Conservation (phyloP, 805 yeast genomes). For the Wickerhamiella musiphila region DNA sequence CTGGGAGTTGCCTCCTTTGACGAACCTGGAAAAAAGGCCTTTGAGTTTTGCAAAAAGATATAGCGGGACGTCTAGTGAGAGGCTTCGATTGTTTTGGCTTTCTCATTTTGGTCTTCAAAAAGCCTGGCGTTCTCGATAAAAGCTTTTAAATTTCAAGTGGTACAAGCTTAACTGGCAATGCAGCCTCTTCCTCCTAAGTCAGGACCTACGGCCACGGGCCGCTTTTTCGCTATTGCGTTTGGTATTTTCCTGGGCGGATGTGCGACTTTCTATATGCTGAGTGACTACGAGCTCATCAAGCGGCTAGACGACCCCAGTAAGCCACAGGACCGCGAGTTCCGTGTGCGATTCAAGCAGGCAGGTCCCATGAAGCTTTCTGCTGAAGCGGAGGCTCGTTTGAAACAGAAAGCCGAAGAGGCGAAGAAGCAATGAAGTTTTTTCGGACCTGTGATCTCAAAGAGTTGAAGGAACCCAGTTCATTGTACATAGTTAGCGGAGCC, state of each 20-base stretch:
- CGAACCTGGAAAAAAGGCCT: too few species aligned
- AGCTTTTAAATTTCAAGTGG: too few species aligned
- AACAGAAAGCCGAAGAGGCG: neutral
- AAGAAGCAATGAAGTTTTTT: too few species aligned
- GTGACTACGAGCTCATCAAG: conserved; percentile 18
- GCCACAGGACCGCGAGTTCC: conserved; percentile 14
- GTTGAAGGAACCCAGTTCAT: too few species aligned
- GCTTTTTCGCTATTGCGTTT: conserved; percentile 15
- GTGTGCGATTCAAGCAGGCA: conserved; percentile 16
- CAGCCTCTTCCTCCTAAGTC: conserved; percentile 5
- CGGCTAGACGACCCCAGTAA: conserved; percentile 18
- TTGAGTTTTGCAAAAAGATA: too few species aligned
- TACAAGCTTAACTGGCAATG: conserved; percentile 1
- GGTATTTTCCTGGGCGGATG: conserved; percentile 16
- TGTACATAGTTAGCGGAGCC: too few species aligned
- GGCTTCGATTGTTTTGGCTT: too few species aligned
- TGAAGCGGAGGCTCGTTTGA: conserved; percentile 13
- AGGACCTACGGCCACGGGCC: conserved; percentile 17
- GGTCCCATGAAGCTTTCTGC: conserved; percentile 18
- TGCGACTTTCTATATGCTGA: conserved; percentile 14
- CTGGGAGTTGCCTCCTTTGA: too few species aligned
- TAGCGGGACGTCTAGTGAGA: too few species aligned
- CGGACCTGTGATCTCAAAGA: too few species aligned
- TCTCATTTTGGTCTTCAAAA: too few species aligned
- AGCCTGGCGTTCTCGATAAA: too few species aligned